Evolutionary conservation across 768 basidiomycete genomes (phyloP).

Genomic region (Termitomyces sp.): DNA sequence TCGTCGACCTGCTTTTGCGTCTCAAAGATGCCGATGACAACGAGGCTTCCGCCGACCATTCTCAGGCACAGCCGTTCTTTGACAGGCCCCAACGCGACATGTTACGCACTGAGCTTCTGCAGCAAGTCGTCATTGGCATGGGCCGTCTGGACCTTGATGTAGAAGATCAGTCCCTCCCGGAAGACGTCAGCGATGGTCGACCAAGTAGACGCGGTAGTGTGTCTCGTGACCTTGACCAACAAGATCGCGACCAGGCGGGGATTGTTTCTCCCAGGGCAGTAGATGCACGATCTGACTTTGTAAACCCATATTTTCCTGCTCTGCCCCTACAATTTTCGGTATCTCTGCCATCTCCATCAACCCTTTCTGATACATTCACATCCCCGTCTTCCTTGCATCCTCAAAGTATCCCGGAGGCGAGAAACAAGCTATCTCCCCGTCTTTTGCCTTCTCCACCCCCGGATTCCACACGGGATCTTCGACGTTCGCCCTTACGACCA

Average conservation of each 20-base stretch:
- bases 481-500: not conserved
- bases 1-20: conserved; percentile 73
- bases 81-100: conserved; percentile 49
- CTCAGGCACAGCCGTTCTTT: conserved; percentile 38
- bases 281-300: conserved; percentile 13
- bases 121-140: conserved; percentile 88
- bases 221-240: not conserved
- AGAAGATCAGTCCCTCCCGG: conserved; percentile 14
- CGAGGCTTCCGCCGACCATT: conserved; percentile 26
- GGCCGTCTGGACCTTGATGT: conserved; percentile 54
- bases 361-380: conserved; percentile 18
- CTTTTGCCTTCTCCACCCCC: conserved; percentile 6
- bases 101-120: conserved; percentile 76
- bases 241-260: not conserved
- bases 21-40: conserved; percentile 56
- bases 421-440: not conserved
- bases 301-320: conserved; percentile 53
- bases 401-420: not conserved
- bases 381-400: conserved; percentile 14
- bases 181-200: not conserved
- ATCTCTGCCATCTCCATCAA: conserved; percentile 11
- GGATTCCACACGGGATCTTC: not conserved
- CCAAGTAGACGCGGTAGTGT: not conserved
- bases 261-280: not conserved
- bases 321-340: conserved; percentile 14